Base-by-base conservation (phyloP, 176 grass and related monocot genomes). In the Alloteropsis semialata region DNA sequence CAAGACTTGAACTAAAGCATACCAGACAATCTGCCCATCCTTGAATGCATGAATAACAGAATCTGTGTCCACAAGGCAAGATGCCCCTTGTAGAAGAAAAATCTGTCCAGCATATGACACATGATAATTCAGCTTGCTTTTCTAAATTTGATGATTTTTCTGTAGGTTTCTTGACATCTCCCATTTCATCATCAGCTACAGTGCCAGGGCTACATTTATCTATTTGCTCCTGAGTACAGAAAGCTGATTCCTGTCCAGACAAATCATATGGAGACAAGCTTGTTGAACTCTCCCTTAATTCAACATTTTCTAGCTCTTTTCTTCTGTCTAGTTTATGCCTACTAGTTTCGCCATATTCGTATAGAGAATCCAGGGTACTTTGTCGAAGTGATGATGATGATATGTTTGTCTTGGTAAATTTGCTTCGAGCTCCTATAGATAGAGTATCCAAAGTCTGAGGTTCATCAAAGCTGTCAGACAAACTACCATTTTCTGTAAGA, bases 1-100 rank as follows among this genome's bases (percentile, higher is more conserved):
- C 28, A 69, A 78, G 77, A 49, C 19, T 21, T 4, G 53, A 68
- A 77, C 43, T 11, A 29, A 76, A 69, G 62, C 86, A 61, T 94
- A 98, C 95, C 95, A 86, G 78, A 59, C 70, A 85, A 73, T 94
- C 80, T 5, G 79, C 77, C 95, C 95, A 98, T 88, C 41, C 87
- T 93, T 93, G 86, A 75, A 98, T 98, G 87, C 96, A 98, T 67
- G 87, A 88, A 75, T 90, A 98, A 85, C 96, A 98, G 66, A 98
- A 98, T 45, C 96, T 74, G 76, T 98, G 96, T 45, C 96, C 92
- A 86, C 96, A 98, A 65, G 78, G 90, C 87, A 98, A 95, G 86
- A 95, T 92, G 39, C 90, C 96, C 76, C 96, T 93, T 61, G 75
- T 84, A 62, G 90, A 88, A 73, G 78, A 95, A 72, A 95, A 98